Percentiles rank a stretch among this genome's conserved stretches.
Evolutionary conservation across 805 yeast genomes (phyloP).

Genomic region (Ogataea populi-albae): DNA sequence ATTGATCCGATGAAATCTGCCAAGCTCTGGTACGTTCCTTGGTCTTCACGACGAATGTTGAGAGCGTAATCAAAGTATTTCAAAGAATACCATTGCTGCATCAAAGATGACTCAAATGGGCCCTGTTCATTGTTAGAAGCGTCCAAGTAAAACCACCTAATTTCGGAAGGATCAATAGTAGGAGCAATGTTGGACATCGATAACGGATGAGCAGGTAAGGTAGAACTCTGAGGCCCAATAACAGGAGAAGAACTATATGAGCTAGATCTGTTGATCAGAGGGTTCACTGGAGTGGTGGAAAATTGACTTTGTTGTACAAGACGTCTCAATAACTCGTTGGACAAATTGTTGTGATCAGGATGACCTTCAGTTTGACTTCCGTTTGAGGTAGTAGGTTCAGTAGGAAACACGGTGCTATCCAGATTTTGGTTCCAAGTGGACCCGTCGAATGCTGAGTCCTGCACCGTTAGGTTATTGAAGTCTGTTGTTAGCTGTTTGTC

Average conservation of each 20-base stretch:
- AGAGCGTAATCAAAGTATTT: conserved; percentile 58
- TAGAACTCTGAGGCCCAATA: conserved; percentile 3
- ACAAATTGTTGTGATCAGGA: conserved; percentile 8
- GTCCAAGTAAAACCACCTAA: conserved; percentile 74
- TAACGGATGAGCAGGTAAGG: conserved; percentile 20
- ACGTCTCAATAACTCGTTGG: conserved; percentile 5
- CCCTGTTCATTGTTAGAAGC: conserved; percentile 72
- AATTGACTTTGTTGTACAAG: conserved; percentile 8
- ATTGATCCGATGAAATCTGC: conserved; percentile 49
- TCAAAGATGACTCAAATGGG: conserved; percentile 68
- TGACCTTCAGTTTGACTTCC: conserved; percentile 4
- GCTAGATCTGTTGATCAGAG: conserved; percentile 2
- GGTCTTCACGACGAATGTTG: conserved; percentile 57
- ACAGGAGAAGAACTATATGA: conserved; percentile 8
- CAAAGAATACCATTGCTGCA: conserved; percentile 75
- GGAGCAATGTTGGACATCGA: conserved; percentile 6
- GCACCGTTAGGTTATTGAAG: not conserved
- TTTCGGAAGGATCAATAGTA: conserved; percentile 28
- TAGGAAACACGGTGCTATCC: no score
- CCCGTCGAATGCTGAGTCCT: conserved; percentile 1
- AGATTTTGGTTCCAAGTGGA: no score
- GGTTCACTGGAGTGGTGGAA: conserved; percentile 4
- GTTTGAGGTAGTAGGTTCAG: not conserved
- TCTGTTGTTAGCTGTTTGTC: conserved; percentile 14
- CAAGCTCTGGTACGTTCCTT: conserved; percentile 46